These are phyloP conservation scores for Sphagnum contortum DNA, from an alignment of 225 moss, liverwort and hornwort genomes.

Conservation along the genomic window DNA sequence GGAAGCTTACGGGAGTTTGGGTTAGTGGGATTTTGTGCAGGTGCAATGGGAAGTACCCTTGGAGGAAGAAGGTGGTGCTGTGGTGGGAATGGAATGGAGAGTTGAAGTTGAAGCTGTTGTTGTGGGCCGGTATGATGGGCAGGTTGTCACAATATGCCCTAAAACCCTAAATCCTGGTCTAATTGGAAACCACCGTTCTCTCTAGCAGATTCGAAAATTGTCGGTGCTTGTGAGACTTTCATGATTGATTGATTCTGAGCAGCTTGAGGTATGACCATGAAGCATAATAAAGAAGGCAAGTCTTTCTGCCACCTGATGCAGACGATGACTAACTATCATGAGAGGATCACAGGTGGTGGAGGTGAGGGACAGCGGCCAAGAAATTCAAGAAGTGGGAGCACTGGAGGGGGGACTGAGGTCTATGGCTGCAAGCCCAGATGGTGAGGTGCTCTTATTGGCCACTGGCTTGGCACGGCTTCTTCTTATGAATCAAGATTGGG, in stretches of 20 bases:
- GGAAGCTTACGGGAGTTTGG: not conserved
- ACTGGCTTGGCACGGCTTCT: conserved; percentile 76
- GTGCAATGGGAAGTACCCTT: conserved; percentile 43
- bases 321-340: too few species aligned
- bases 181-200: too few species aligned
- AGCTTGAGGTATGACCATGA: too few species aligned
- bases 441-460: conserved; percentile 74
- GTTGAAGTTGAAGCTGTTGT: conserved; percentile 57
- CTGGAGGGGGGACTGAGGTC: conserved; percentile 70
- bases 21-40: conserved; percentile 6
- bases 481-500: conserved; percentile 98
- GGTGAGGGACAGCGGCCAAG: conserved; percentile 41
- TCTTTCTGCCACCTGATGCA: too few species aligned
- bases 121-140: conserved; percentile 43
- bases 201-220: too few species aligned
- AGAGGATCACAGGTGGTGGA: conserved; percentile 35
- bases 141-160: conserved; percentile 16
- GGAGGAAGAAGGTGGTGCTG: conserved; percentile 44
- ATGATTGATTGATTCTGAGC: too few species aligned
- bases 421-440: conserved; percentile 85
- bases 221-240: too few species aligned
- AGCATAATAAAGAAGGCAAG: too few species aligned
- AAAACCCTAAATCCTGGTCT: too few species aligned
- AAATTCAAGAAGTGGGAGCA: conserved; percentile 74
- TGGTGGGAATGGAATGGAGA: conserved; percentile 60